These are phyloP conservation scores for Bolboschoenoplectus hybrid DNA, from an alignment of 202 grass and related monocot species.

Conservation along the genomic window DNA sequence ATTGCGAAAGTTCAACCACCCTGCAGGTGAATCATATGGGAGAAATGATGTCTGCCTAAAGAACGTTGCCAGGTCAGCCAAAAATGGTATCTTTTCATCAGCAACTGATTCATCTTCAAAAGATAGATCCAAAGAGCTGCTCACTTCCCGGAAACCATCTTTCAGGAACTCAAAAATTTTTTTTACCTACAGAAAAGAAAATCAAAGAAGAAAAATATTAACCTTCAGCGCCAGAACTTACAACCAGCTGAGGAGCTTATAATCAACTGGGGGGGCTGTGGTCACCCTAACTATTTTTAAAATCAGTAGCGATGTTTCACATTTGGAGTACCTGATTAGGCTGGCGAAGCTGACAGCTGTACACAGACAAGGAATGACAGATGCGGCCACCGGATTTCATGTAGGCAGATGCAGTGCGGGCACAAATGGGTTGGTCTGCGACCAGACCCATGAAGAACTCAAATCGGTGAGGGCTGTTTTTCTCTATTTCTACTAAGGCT, in stretches of 20 bases:
- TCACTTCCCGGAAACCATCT: conserved; percentile 90
- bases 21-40: conserved; percentile 86
- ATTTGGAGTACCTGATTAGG: conserved; percentile 75
- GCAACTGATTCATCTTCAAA: conserved; percentile 95
- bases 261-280: not conserved
- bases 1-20: conserved; percentile 77
- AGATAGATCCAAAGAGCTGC: conserved; percentile 91
- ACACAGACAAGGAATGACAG: conserved; percentile 96
- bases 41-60: conserved; percentile 77
- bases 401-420: conserved; percentile 95
- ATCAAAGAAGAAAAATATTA: conserved; percentile 14
- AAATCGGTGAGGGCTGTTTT: conserved; percentile 94
- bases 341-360: conserved; percentile 93
- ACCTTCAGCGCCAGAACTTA: not conserved
- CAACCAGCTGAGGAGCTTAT: not conserved
- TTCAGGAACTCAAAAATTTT: conserved; percentile 96
- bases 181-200: conserved; percentile 65
- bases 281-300: not conserved
- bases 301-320: not conserved
- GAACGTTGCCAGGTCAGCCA: conserved; percentile 86
- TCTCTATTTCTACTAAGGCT: conserved; percentile 97
- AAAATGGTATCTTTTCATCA: conserved; percentile 97
- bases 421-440: conserved; percentile 91
- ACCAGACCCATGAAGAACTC: conserved; percentile 99
- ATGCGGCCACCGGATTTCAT: conserved; percentile 91